Base-by-base conservation (phyloP, 768 basidiomycete genomes). In the Hysterangium stoloniferum region DNA sequence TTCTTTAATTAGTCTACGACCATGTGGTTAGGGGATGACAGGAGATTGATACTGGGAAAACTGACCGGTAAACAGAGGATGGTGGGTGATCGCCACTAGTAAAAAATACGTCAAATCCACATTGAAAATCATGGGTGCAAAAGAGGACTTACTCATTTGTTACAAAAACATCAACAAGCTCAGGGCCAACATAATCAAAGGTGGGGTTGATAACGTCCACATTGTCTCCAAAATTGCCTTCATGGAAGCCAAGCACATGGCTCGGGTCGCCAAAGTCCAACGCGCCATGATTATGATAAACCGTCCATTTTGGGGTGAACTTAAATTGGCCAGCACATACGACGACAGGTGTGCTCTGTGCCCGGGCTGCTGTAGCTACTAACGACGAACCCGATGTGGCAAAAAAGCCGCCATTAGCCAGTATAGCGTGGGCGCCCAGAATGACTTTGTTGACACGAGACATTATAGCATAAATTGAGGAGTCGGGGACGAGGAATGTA, bases 111-210 rank as follows among this genome's bases (percentile, higher is more conserved):
- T 17, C 11, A 19, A 41, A 19, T 41, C 22, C 28, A 13, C 17
- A 22, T 6, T n/a, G 15, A 12, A 22, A 12, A 12, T 12, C 2
- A 22, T 41, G 22, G 40, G 12, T 13, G 19, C n/a, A n/a, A n/a
- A n/a, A n/a, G n/a, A n/a, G n/a, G n/a, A 67, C 94, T 72, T 65
- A 97, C 95, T 97, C 89, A 58, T 99, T 98, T 11, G 93, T 97
- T 59, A 99, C 88, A 65, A 89, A 95, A 11, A 90, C 86, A 61
- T 92, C 86, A 49, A 99, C 80, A 56, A 97, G 68, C 62, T 97
- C 93, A 19, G 93, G 93, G 46, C 81, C 76, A 34, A 99, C 86
- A 66, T 95, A 94, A 67, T 99, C 96, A 63, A 87, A 98, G 64
- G 88, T 91, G n/a, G 94, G 93, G 63, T 94, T 95, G 38, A 94